Evolutionary conservation across 2,329 filamentous ascomycete species (phyloP).

Genomic region (Fonsecaea monophora): DNA sequence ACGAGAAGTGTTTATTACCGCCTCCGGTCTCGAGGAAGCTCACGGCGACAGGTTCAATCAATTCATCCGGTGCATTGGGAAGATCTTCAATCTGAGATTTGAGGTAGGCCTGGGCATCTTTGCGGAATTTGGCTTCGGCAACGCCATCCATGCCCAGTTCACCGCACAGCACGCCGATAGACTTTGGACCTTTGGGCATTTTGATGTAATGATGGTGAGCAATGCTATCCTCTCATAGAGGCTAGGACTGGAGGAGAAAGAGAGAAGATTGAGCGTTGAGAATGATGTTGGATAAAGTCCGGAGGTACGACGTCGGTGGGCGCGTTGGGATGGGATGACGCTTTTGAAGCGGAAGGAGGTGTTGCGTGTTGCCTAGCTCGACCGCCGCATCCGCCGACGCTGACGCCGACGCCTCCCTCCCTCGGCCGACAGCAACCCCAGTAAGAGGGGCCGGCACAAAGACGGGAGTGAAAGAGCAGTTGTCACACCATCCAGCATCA

Average conservation of each 20-base stretch:
- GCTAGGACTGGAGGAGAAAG: conserved; percentile 49
- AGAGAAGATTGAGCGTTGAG: conserved; percentile 36
- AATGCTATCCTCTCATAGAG: conserved; percentile 51
- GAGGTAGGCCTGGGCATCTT: conserved; percentile 19
- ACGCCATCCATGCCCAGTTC: conserved; percentile 22
- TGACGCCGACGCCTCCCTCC: background rate
- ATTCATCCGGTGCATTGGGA: conserved; percentile 16
- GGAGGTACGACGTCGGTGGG: background rate
- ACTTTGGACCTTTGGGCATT: conserved; percentile 27
- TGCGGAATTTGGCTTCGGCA: conserved; percentile 13
- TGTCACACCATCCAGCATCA: background rate
- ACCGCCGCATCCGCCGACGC: background rate
- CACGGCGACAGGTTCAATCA: conserved; percentile 14
- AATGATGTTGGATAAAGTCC: background rate
- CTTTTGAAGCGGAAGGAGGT: background rate
- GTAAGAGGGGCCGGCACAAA: background rate
- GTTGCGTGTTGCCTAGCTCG: background rate
- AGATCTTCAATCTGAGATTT: conserved; percentile 15
- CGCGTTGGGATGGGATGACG: background rate
- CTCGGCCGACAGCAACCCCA: conserved; percentile 1
- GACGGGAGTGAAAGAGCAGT: background rate
- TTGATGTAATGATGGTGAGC: conserved; percentile 42
- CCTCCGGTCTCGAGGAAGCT: conserved; percentile 14
- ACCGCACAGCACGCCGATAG: conserved; percentile 16
- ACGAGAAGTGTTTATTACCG: conserved; percentile 14